Evolutionary conservation across 1,284 basidiomycete species (phyloP).

Genomic region (Naganishia sp.): DNA sequence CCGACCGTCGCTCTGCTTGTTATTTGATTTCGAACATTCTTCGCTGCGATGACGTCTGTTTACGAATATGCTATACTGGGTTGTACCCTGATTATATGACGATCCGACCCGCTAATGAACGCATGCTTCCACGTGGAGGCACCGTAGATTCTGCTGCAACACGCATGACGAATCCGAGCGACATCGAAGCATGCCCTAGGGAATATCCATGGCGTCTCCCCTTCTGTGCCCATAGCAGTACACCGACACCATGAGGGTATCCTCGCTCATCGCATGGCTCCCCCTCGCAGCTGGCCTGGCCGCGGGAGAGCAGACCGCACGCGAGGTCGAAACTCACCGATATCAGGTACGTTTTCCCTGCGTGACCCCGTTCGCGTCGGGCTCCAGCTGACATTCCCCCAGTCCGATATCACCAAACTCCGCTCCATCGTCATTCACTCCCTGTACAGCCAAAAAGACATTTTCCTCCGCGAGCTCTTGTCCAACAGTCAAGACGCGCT

Average conservation of each 20-base stretch:
- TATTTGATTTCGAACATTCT: conserved; percentile 29
- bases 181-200: too few species aligned
- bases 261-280: not conserved
- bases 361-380: conserved; percentile 13
- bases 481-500: conserved; percentile 94
- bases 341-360: conserved; percentile 67
- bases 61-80: not conserved
- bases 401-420: conserved; percentile 89
- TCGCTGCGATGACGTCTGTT: conserved; percentile 9
- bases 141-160: conserved; percentile 21
- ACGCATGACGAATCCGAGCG: not conserved
- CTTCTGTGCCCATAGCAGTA: not conserved
- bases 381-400: not conserved
- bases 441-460: conserved; percentile 64
- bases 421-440: conserved; percentile 86
- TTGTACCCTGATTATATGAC: conserved; percentile 4
- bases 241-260: conserved; percentile 34
- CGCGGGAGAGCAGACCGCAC: conserved; percentile 53
- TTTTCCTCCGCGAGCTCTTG: conserved; percentile 88
- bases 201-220: conserved; percentile 1
- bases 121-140: conserved; percentile 14
- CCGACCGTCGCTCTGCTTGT: conserved; percentile 4
- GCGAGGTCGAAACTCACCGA: conserved; percentile 56
- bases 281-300: conserved; percentile 10
- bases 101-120: not conserved